Evolutionary conservation across 352 stramenopile species (phyloP).

Genomic region (Phytopythium ostracodes): DNA sequence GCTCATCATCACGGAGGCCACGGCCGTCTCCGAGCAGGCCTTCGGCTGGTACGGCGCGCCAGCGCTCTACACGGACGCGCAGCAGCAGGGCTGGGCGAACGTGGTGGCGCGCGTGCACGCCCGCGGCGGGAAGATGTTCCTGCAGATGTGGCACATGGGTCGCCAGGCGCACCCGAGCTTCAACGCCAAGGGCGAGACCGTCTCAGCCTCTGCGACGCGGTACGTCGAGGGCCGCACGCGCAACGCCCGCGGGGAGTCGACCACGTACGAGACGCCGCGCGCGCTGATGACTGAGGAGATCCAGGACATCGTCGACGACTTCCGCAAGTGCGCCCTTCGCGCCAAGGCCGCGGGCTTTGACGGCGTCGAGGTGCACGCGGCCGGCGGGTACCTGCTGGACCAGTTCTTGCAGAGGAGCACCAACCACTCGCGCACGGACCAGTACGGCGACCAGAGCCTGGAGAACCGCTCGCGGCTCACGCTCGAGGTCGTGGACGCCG

Average conservation of each 20-base stretch:
- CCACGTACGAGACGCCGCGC: slow-evolving; percentile 34
- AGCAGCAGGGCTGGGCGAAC: slow-evolving; percentile 34
- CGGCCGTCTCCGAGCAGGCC: slow-evolving; percentile 25
- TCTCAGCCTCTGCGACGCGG: slow-evolving; percentile 33
- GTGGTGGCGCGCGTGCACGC: slow-evolving; percentile 63
- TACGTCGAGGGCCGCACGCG: slow-evolving; percentile 19
- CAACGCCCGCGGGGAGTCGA: slow-evolving; percentile 19
- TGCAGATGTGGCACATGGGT: slow-evolving; percentile 70
- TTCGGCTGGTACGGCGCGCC: slow-evolving; percentile 38
- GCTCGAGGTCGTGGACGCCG: slow-evolving; percentile 42
- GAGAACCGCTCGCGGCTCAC: slow-evolving; percentile 68
- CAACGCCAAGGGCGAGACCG: slow-evolving; percentile 39
- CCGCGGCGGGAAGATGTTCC: slow-evolving; percentile 43
- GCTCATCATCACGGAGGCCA: slow-evolving; percentile 26
- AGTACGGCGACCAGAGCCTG: slow-evolving; percentile 33
- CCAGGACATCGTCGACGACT: slow-evolving; percentile 50
- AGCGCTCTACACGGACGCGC: slow-evolving; percentile 38
- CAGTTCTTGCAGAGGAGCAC: slow-evolving; percentile 76
- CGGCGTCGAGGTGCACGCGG: slow-evolving; percentile 63
- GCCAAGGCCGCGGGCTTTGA: slow-evolving; percentile 77
- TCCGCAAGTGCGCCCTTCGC: slow-evolving; percentile 38
- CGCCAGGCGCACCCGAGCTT: slow-evolving; percentile 37
- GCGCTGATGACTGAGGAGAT: slow-evolving; percentile 72
- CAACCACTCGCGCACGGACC: slow-evolving; percentile 58
- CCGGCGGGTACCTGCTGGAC: slow-evolving; percentile 91